Evolutionary conservation across 1,284 basidiomycete species (phyloP), one percentile per base, ranked within the genome.

Genomic region (Dichomitus squalens): DNA sequence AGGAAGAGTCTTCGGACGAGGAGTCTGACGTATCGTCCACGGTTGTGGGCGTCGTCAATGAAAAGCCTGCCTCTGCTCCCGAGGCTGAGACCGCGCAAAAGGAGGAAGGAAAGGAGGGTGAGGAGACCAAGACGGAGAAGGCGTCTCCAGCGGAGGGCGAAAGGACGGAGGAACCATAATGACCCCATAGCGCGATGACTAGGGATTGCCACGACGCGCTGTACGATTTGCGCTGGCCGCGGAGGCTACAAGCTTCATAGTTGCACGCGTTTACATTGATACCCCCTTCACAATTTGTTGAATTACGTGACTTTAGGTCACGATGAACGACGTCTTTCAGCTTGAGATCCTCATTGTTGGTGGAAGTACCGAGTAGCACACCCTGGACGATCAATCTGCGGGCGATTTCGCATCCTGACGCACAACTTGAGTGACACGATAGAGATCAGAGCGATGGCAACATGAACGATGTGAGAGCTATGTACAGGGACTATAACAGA

Each of bases 181-280:
- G n/a, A 51, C 31, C n/a, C 16, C 4, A n/a, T 27, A 16, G 16
- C 21, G 27, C 16, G 8, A 36, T 34, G 20, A 34, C 40, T 14
- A 25, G 27, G 14, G 27, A 39, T 40, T 14, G 7, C 31, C 31
- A 20, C 14, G 31, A 48, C 33, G 46, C 21, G 27, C 25, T 38
- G 48, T 49, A 31, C 18, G 36, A 14, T 41, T 29, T 40, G 50
- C 39, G 29, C 39, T 52, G 50, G 39, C 29, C 39, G 50, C 39
- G 31, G 29, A n/a, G 35, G 35, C 21, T 20, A 49, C 23, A 27
- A 14, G 49, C 27, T 29, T 40, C 9, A n/a, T 33, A 36, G 38
- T 31, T 27, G 49, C 29, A 23, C 39, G 36, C 20, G 29, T 51
- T 18, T 51, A 39, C 38, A 38, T 47, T 20, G 36, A 51, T 51